phyloP scores from a whole-genome alignment of 805 yeast species.

The Saccharomycopsis schoenii region DNA sequence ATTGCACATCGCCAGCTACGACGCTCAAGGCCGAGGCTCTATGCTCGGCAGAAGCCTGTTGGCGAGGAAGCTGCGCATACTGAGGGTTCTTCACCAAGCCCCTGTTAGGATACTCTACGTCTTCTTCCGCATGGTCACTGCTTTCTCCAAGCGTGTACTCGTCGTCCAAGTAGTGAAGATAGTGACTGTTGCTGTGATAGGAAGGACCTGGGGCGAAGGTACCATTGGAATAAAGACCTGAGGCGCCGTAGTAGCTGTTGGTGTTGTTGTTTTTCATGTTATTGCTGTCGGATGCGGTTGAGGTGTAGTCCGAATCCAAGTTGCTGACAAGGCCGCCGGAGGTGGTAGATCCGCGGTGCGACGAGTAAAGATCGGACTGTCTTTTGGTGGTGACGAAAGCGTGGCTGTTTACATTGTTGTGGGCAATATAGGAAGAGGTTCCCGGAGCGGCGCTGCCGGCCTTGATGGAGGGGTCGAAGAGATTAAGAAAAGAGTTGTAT shows the following conservation, averaged over 20 bases:
- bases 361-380: neutral
- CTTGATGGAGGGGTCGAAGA: constrained; percentile 5
- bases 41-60: neutral
- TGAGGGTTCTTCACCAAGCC: too few relatives aligned
- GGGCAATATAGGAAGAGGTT: neutral
- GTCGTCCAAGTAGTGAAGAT: neutral
- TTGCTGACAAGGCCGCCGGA: neutral
- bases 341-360: neutral
- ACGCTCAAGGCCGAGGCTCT: neutral
- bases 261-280: too few relatives aligned
- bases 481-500: constrained; percentile 13
- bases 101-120: neutral
- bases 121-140: neutral
- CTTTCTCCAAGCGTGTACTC: neutral
- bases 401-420: neutral
- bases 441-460: neutral
- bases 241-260: too few relatives aligned
- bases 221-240: neutral
- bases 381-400: neutral
- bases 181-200: neutral
- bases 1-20: neutral
- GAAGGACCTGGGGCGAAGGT: neutral
- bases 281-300: neutral
- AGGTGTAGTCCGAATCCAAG: neutral
- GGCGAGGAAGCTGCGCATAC: neutral